These are phyloP conservation scores for Nannochloropsis gaditana DNA, from an alignment of 108 stramenopile genomes.

Conservation along the genomic window DNA sequence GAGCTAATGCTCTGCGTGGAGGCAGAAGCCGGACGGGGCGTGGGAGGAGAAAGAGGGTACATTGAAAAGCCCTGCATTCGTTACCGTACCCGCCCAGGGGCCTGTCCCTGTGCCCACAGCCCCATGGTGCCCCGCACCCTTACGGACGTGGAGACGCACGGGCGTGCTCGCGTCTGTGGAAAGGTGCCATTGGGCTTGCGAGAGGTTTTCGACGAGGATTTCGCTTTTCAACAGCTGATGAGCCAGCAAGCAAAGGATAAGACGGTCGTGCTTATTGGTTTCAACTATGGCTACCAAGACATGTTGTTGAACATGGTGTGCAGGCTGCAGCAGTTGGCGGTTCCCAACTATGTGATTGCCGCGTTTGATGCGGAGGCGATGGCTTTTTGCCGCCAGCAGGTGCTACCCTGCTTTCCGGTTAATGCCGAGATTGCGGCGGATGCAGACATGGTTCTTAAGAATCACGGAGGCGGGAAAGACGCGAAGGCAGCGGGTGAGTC, in stretches of 20 bases:
- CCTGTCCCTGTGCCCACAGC: not conserved
- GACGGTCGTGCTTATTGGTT: not conserved
- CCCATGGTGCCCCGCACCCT: not conserved
- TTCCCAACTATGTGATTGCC: not conserved
- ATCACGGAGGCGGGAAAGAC: not conserved
- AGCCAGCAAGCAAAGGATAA: not conserved
- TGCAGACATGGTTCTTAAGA: not conserved
- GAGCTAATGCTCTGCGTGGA: not conserved
- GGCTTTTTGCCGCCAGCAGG: not conserved
- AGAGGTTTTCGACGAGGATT: not conserved
- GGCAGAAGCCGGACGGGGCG: not conserved
- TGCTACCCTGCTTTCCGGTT: not conserved
- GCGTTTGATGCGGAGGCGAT: slow-evolving; percentile 6
- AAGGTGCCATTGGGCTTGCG: not conserved
- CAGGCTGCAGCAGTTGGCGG: slow-evolving; percentile 4
- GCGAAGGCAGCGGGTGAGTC: not conserved
- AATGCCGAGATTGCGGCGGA: slow-evolving; percentile 12
- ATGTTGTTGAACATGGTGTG: slow-evolving; percentile 18
- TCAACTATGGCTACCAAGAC: slow-evolving; percentile 10
- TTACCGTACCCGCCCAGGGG: not conserved
- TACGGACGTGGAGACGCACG: not conserved
- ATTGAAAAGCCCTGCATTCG: not conserved
- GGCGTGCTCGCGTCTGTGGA: not conserved
- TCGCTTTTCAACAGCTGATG: not conserved
- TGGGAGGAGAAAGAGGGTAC: not conserved